These are phyloP conservation scores for Globisporangium orthogonon DNA, from an alignment of 352 stramenopile genomes.

Conservation along the genomic window DNA sequence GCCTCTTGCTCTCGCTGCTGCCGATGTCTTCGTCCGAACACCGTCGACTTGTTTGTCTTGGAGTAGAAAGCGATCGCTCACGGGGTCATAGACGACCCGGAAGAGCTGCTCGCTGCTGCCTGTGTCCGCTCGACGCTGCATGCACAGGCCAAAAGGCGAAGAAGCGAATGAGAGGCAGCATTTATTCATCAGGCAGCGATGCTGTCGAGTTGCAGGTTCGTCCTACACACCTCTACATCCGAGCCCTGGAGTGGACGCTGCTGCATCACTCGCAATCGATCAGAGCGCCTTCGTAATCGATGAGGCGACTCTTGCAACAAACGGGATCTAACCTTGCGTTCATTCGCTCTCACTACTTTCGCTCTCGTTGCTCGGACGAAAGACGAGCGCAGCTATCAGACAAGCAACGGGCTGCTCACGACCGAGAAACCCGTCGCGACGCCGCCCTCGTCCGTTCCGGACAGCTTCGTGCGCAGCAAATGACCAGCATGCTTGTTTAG, in stretches of 20 bases:
- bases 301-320: too few relatives aligned
- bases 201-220: too few relatives aligned
- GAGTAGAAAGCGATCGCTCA: conserved; percentile 43
- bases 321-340: too few relatives aligned
- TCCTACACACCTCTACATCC: too few relatives aligned
- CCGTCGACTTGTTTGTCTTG: conserved; percentile 11
- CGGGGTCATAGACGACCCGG: conserved; percentile 36
- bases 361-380: neutral
- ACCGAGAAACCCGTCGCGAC: conserved; percentile 93
- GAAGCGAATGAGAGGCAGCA: too few relatives aligned
- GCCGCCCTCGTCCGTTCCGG: conserved; percentile 95
- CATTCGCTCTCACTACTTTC: too few relatives aligned
- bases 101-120: conserved; percentile 14
- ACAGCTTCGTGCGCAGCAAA: conserved; percentile 94
- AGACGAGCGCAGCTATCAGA: conserved; percentile 19
- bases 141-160: too few relatives aligned
- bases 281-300: too few relatives aligned
- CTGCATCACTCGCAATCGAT: too few relatives aligned
- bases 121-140: neutral
- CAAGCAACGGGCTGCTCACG: conserved; percentile 86
- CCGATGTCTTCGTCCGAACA: neutral
- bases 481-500: conserved; percentile 94
- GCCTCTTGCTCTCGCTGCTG: conserved; percentile 1
- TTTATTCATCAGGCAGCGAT: too few relatives aligned
- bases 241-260: too few relatives aligned